Conservation (phyloP, 495 filamentous ascomycete species). For the Aspergillus bertholletiae region DNA sequence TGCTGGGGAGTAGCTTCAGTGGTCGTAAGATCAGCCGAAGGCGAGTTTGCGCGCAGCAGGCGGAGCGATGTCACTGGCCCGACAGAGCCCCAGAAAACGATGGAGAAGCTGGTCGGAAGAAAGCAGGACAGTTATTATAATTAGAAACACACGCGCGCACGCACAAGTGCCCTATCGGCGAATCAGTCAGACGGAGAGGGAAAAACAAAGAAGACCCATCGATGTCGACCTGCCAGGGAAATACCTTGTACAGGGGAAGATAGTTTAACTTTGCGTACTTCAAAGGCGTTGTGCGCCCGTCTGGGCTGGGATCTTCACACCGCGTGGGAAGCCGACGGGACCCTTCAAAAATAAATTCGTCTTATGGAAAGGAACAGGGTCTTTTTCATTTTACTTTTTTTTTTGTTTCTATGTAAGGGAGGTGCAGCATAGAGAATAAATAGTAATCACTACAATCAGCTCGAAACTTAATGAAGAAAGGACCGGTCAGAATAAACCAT, state of each 20-base stretch:
- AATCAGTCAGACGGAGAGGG: background rate
- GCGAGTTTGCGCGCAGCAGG: background rate
- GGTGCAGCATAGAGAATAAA: background rate
- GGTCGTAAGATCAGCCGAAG: background rate
- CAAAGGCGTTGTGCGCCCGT: constrained; percentile 5
- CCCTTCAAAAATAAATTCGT: background rate
- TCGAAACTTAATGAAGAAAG: background rate
- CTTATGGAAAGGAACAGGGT: background rate
- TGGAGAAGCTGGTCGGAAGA: background rate
- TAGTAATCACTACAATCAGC: background rate
- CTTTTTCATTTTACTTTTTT: background rate
- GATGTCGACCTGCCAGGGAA: background rate
- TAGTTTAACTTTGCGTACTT: background rate
- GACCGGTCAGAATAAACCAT: background rate
- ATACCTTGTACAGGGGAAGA: background rate
- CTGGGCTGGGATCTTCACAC: constrained; percentile 16
- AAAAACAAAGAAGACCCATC: background rate
- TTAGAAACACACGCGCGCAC: constrained; percentile 1
- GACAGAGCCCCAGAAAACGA: background rate
- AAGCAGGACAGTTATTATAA: background rate
- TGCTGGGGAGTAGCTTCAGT: background rate
- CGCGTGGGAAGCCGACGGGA: background rate
- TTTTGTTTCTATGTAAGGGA: background rate
- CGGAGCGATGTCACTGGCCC: constrained; percentile 1
- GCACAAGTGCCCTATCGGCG: background rate